phyloP scores from a whole-genome alignment of 2,329 filamentous ascomycete species.

The Colletotrichum falcatum region DNA sequence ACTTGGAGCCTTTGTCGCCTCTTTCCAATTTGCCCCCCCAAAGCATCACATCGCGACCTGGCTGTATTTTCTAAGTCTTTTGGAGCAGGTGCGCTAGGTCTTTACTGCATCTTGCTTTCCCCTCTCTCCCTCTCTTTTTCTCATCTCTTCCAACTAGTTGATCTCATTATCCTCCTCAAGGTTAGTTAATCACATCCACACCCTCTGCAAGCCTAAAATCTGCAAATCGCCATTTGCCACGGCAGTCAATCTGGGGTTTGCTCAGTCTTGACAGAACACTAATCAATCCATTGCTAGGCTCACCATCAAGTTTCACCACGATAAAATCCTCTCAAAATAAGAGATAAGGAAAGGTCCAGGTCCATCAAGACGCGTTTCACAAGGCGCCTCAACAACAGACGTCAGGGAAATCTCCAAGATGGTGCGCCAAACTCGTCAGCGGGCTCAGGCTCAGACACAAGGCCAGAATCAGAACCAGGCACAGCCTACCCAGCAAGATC shows the following conservation, averaged over 20 bases:
- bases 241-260: not conserved
- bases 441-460: constrained; percentile 16
- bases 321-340: not conserved
- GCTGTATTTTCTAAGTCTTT: not conserved
- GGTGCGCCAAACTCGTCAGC: constrained; percentile 12
- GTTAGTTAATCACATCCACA: not conserved
- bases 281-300: not conserved
- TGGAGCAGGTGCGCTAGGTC: not conserved
- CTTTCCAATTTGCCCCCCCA: constrained; percentile 17
- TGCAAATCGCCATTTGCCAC: constrained; percentile 9
- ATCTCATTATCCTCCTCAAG: not conserved
- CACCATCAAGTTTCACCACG: not conserved
- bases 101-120: not conserved
- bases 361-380: not conserved
- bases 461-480: not conserved
- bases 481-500: constrained; percentile 24
- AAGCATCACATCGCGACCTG: constrained; percentile 3
- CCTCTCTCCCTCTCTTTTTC: too few species aligned
- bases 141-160: not conserved
- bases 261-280: not conserved
- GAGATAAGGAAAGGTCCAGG: not conserved
- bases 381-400: not conserved
- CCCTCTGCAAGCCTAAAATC: not conserved
- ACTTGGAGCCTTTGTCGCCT: constrained; percentile 12
- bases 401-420: not conserved